phyloP scores from a whole-genome alignment of 129 eudicot species.

The Centrapalus pauciflorus region DNA sequence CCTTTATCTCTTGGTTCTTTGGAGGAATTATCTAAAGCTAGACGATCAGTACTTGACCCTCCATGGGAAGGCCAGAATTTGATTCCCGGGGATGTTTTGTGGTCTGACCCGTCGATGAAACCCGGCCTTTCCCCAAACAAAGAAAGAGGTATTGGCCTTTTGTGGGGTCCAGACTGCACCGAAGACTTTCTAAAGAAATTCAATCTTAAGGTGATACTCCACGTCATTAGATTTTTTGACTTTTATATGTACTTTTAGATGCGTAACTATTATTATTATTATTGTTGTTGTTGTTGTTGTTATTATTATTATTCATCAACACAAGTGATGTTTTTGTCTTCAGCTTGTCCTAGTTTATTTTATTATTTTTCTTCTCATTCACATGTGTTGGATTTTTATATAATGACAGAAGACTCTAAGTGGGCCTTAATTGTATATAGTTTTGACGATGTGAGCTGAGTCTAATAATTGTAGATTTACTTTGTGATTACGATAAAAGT shows the following conservation, averaged over 20 bases:
- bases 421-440: neutral
- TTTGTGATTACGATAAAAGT: neutral
- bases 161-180: constrained; percentile 99
- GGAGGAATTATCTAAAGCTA: constrained; percentile 84
- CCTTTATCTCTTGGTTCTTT: constrained; percentile 74
- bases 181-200: constrained; percentile 81
- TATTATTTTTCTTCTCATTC: neutral
- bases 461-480: neutral
- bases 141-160: constrained; percentile 94
- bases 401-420: neutral
- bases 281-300: too few relatives aligned
- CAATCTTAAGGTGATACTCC: constrained; percentile 57
- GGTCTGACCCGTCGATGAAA: constrained; percentile 96
- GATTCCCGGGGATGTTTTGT: constrained; percentile 95
- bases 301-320: neutral
- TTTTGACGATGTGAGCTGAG: neutral
- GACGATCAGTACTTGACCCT: constrained; percentile 95
- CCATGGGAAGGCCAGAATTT: constrained; percentile 97
- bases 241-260: neutral
- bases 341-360: neutral
- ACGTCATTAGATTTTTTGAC: neutral
- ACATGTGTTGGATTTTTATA: neutral
- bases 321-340: neutral
- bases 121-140: constrained; percentile 89
- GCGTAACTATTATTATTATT: neutral